Evolutionary conservation across 73 alveolate species (phyloP).

Genomic region (Tetrahymena borealis): DNA sequence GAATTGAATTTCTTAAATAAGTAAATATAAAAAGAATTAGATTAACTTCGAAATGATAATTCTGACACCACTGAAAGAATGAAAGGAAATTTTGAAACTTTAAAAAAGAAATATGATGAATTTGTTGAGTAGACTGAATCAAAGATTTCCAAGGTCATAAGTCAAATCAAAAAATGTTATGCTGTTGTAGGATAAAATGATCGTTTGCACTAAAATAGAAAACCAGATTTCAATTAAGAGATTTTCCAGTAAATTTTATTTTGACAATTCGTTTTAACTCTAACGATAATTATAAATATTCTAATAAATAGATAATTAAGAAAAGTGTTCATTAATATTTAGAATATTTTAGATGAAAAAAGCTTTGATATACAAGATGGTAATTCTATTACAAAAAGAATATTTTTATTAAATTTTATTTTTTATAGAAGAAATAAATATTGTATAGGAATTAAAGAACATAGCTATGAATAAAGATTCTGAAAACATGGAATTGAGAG

Average conservation of each 20-base stretch:
- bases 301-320: not conserved
- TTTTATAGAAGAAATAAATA: not conserved
- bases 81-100: not conserved
- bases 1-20: not conserved
- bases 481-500: not conserved
- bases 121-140: not conserved
- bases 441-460: not conserved
- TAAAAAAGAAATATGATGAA: not conserved
- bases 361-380: not conserved
- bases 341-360: not conserved
- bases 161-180: not conserved
- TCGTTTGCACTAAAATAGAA: not conserved
- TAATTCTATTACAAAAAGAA: not conserved
- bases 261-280: not conserved
- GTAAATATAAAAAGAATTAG: not conserved
- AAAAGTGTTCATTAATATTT: not conserved
- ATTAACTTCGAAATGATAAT: not conserved
- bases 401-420: too few relatives aligned
- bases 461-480: not conserved
- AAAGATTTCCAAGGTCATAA: not conserved
- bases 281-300: not conserved
- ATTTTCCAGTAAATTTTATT: not conserved
- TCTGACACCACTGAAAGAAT: not conserved
- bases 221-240: not conserved
- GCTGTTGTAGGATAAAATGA: not conserved